A percentile compares a stretch with the other conserved stretches of the same genome.
Conservation (phyloP, 768 basidiomycete species). For the Suillus tomentosus region DNA sequence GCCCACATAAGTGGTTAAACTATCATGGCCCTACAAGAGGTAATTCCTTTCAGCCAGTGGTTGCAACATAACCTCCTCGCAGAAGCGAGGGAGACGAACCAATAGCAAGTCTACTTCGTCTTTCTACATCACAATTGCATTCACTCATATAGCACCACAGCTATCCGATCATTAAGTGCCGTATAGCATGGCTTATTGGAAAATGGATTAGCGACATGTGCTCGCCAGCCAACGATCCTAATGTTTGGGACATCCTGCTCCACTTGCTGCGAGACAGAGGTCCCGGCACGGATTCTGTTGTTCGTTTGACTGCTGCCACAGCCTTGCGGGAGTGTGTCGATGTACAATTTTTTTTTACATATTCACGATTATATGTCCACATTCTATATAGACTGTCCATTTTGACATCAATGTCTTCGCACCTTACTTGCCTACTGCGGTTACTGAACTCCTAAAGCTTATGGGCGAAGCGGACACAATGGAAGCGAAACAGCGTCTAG, state of each 20-base stretch:
- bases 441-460: slow-evolving; percentile 69
- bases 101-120: slow-evolving; percentile 45
- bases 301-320: slow-evolving; percentile 81
- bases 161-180: slow-evolving; percentile 90
- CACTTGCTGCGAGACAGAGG: slow-evolving; percentile 73
- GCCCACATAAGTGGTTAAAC: slow-evolving; percentile 67
- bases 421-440: slow-evolving; percentile 63
- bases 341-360: slow-evolving; percentile 50
- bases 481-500: slow-evolving; percentile 78
- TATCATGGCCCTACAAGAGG: slow-evolving; percentile 53
- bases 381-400: slow-evolving; percentile 50
- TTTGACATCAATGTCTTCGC: slow-evolving; percentile 66
- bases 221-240: slow-evolving; percentile 55
- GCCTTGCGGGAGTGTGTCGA: slow-evolving; percentile 84
- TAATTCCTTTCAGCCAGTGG: slow-evolving; percentile 73
- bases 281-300: slow-evolving; percentile 77
- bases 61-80: slow-evolving; percentile 56
- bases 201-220: slow-evolving; percentile 81
- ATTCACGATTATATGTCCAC: slow-evolving; percentile 6
- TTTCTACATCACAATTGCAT: slow-evolving; percentile 2
- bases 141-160: slow-evolving; percentile 41
- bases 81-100: slow-evolving; percentile 62
- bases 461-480: slow-evolving; percentile 72
- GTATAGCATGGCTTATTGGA: slow-evolving; percentile 93
- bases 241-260: slow-evolving; percentile 80